A percentile compares a stretch with the other conserved stretches of the same genome.
phyloP scores from a whole-genome alignment of 2,329 filamentous ascomycete genomes.

The Penicillium nordicum region DNA sequence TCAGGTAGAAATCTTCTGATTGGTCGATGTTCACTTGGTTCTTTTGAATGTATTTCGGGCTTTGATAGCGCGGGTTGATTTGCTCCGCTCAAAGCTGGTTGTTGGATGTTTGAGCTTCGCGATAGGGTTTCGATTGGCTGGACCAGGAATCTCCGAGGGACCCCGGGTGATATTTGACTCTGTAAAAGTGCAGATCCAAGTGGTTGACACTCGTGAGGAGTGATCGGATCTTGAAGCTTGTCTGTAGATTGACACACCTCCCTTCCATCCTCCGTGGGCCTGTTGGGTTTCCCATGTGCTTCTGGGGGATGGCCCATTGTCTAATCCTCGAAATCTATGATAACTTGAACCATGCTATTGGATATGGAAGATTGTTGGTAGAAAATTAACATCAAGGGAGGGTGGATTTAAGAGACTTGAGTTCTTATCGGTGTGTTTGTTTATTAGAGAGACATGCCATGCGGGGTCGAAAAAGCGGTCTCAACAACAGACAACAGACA shows the following conservation, averaged over 20 bases:
- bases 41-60: not conserved
- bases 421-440: not conserved
- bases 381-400: not conserved
- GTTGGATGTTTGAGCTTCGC: conserved; percentile 33
- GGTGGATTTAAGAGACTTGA: not conserved
- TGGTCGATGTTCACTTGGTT: not conserved
- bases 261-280: not conserved
- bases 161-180: not conserved
- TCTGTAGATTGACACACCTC: not conserved
- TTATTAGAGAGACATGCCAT: not conserved
- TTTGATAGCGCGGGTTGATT: not conserved
- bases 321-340: not conserved
- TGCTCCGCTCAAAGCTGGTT: conserved; percentile 11
- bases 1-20: conserved; percentile 28
- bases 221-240: not conserved
- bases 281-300: not conserved
- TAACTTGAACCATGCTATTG: not conserved
- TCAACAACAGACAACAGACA: not conserved
- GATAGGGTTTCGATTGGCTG: conserved; percentile 45
- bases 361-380: not conserved
- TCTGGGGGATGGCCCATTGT: conserved; percentile 2
- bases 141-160: conserved; percentile 34
- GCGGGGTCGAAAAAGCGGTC: conserved; percentile 9
- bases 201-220: not conserved
- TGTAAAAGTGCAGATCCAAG: not conserved